These are phyloP conservation scores for Phytophthora constricta DNA, from an alignment of 352 stramenopile genomes.

Conservation along the genomic window DNA sequence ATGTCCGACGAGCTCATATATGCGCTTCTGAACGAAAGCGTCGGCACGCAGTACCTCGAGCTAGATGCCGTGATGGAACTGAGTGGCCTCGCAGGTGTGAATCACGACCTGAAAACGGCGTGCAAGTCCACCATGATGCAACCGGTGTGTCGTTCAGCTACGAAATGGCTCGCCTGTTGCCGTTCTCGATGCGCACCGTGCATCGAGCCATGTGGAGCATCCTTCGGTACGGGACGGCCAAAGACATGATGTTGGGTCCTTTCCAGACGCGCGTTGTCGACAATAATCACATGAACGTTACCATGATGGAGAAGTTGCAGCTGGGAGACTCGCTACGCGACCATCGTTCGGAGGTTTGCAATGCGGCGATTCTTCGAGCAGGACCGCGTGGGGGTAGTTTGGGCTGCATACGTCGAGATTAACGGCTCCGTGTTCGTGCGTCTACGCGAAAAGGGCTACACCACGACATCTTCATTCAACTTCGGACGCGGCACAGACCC, in stretches of 20 bases:
- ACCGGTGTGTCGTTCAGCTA: slow-evolving; percentile 27
- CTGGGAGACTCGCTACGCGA: slow-evolving; percentile 22
- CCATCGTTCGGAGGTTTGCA: slow-evolving; percentile 32
- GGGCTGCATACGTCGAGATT: slow-evolving; percentile 43
- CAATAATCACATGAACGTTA: slow-evolving; percentile 42
- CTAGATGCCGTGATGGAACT: slow-evolving; percentile 29
- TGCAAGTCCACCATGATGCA: slow-evolving; percentile 24
- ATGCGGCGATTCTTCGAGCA: slow-evolving; percentile 35
- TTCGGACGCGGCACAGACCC: neutral
- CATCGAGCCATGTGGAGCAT: slow-evolving; percentile 39
- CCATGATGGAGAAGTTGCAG: slow-evolving; percentile 37
- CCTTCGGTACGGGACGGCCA: slow-evolving; percentile 27
- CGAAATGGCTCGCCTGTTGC: slow-evolving; percentile 35
- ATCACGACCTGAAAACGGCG: slow-evolving; percentile 39
- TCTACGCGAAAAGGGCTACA: slow-evolving; percentile 46
- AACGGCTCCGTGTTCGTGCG: slow-evolving; percentile 44
- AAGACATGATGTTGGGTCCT: slow-evolving; percentile 37
- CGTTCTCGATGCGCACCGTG: slow-evolving; percentile 36
- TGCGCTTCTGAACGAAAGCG: slow-evolving; percentile 24
- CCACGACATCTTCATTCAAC: slow-evolving; percentile 11
- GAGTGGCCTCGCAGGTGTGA: slow-evolving; percentile 18
- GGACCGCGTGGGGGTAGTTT: slow-evolving; percentile 30
- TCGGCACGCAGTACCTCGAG: slow-evolving; percentile 31
- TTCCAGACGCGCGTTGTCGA: slow-evolving; percentile 31
- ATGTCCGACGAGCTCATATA: slow-evolving; percentile 36